Base-by-base conservation (phyloP, 495 filamentous ascomycete species). In the Jackrogersella multiformis region DNA sequence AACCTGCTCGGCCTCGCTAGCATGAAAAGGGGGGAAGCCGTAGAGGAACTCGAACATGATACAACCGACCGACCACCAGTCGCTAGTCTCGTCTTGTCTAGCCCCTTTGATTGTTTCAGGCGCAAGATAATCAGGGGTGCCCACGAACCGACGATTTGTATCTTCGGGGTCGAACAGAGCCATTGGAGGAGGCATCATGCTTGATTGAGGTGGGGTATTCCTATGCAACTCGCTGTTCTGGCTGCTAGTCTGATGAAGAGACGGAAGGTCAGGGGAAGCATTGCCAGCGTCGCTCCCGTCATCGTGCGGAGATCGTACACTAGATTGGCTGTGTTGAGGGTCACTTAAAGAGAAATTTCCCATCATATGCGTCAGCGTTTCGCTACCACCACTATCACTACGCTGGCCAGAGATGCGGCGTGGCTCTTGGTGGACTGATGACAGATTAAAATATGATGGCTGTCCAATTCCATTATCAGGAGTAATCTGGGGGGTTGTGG, bases 31-130 rank as follows among this genome's bases (percentile, higher is more conserved):
- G 1, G 95, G 95, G 20, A 78, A 92, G 85, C 55, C 95, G 74
- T 91, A 98, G 16, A 99, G 80, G 63, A 97, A 97, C 69, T 99
- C 95, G 73, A 97, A 99, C 78, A 98, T 81, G 61, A 99, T 98
- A 71, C 95, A 98, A 1, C 95, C 95, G 44, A 99, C 80, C 5
- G 95, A 98, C 95, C 95, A 99, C 95, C 95, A 99, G 85, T 99
- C 95, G 76, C 95, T 97, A 67, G 93, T 94, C 74, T 98, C 93
- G 74, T 99, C 95, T 78, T 98, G 95, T 0, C 94, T 92, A 62
- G 91, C 85, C 49, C 95, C 95, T 71, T 92, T 93, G 74, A 99
- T 97, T 0, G 95, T 99, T 75, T 99, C 95, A 1, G 95, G 95
- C 1, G 95, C 94, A 15, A 99, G 86, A 77, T 99, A 99, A 78